phyloP scores from a whole-genome alignment of 2,329 filamentous ascomycete species.

The Xylaria sp. region DNA sequence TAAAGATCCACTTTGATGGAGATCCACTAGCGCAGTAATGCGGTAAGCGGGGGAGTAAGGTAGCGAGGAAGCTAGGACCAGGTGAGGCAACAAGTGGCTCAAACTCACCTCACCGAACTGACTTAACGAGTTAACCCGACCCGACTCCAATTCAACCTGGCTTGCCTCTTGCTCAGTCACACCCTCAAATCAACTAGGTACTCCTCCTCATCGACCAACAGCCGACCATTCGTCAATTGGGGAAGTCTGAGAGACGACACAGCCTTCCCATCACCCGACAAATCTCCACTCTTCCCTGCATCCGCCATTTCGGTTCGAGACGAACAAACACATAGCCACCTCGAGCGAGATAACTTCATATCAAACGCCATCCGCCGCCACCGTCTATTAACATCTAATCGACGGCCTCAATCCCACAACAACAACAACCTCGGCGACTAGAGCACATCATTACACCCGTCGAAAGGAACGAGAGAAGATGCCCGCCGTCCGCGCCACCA shows the following conservation, averaged over 20 bases:
- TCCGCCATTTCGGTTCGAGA: not conserved
- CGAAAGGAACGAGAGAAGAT: constrained; percentile 29
- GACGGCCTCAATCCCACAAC: not conserved
- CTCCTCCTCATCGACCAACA: not conserved
- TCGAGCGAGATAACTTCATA: not conserved
- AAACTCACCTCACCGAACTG: not conserved
- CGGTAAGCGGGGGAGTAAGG: not conserved
- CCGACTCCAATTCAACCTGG: not conserved
- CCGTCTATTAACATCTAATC: not conserved
- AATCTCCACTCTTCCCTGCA: constrained; percentile 5
- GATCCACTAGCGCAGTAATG: not conserved
- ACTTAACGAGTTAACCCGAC: not conserved
- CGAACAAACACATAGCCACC: not conserved
- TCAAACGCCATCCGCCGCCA: not conserved
- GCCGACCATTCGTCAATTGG: constrained; percentile 1
- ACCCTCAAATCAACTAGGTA: not conserved
- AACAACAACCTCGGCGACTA: not conserved
- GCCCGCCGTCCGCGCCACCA: constrained; percentile 47
- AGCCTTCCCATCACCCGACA: not conserved
- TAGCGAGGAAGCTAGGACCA: constrained; percentile 11
- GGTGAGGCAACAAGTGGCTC: constrained; percentile 2
- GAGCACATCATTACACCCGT: not conserved
- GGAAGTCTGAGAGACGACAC: not conserved
- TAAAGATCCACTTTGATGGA: too few relatives aligned
- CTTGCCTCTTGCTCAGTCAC: not conserved